Percentiles rank a stretch among this genome's conserved stretches.
phyloP scores from a whole-genome alignment of 306 rosid species.

The Cicer pinnatifidum region DNA sequence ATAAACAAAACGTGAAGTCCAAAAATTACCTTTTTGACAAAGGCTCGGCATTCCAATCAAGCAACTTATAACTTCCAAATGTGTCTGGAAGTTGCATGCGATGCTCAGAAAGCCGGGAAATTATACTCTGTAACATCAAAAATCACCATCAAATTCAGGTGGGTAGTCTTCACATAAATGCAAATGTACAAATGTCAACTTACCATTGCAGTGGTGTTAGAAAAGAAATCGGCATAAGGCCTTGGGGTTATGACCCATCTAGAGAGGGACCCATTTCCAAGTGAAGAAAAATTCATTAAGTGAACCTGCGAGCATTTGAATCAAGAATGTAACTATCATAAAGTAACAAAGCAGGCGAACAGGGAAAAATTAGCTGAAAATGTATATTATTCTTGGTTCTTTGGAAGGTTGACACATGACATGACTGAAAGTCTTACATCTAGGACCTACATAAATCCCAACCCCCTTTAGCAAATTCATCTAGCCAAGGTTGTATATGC shows the following conservation, averaged over 20 bases:
- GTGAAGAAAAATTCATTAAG: constrained; percentile 57
- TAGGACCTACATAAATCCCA: constrained; percentile 35
- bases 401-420: constrained; percentile 17
- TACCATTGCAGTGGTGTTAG: constrained; percentile 74
- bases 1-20: background rate
- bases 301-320: constrained; percentile 63
- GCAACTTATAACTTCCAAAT: constrained; percentile 69
- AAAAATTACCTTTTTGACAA: constrained; percentile 58
- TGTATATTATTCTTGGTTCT: background rate
- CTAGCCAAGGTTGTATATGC: constrained; percentile 14
- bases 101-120: constrained; percentile 68
- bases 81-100: constrained; percentile 70
- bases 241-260: constrained; percentile 70
- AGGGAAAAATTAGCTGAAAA: constrained; percentile 6
- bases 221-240: constrained; percentile 59
- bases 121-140: constrained; percentile 62
- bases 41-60: constrained; percentile 72
- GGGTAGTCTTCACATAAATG: constrained; percentile 45
- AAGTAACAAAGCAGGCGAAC: constrained; percentile 33
- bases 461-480: constrained; percentile 21
- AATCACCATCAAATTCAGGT: constrained; percentile 44
- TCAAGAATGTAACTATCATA: constrained; percentile 37
- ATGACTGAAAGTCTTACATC: constrained; percentile 34
- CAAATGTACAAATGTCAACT: constrained; percentile 43
- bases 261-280: constrained; percentile 66